These are phyloP conservation scores for Penicillium sp. DNA, from an alignment of 2,329 filamentous ascomycete species.

Conservation along the genomic window DNA sequence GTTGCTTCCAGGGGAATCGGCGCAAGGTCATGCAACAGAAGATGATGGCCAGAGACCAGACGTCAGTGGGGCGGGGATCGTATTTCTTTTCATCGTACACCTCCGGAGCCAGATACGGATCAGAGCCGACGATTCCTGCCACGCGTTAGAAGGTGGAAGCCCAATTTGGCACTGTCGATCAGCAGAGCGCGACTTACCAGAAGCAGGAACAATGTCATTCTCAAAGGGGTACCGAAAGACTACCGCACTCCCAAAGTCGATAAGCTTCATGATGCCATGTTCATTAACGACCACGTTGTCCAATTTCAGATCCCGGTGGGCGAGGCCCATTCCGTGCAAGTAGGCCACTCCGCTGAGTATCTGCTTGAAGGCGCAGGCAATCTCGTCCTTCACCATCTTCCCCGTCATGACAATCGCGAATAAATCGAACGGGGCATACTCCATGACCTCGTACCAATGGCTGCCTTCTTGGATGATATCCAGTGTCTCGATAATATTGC, in stretches of 20 bases:
- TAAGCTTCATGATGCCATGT: conserved; percentile 96
- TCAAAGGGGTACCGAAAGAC: conserved; percentile 98
- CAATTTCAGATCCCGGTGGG: conserved; percentile 88
- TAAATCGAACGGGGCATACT: conserved; percentile 89
- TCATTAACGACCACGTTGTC: conserved; percentile 98
- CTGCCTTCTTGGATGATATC: conserved; percentile 91
- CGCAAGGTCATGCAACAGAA: conserved; percentile 97
- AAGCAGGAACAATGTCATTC: conserved; percentile 69
- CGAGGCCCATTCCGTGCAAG: conserved; percentile 85
- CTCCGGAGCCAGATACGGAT: conserved; percentile 92
- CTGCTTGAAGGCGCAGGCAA: conserved; percentile 84
- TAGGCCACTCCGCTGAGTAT: conserved; percentile 92
- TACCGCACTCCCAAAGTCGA: conserved; percentile 94
- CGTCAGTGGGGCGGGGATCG: conserved; percentile 84
- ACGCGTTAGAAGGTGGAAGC: too few species aligned
- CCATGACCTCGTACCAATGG: conserved; percentile 98
- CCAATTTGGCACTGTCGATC: too few species aligned
- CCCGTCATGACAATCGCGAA: conserved; percentile 99
- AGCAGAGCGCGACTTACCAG: conserved; percentile 52
- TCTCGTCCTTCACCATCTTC: conserved; percentile 85
- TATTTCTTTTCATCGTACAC: conserved; percentile 92
- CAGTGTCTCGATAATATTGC: conserved; percentile 95
- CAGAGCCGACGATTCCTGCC: conserved; percentile 68
- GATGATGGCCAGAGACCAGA: conserved; percentile 97
- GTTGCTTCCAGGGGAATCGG: conserved; percentile 94